These are phyloP conservation scores for Hexamita inflata DNA, from an alignment of 208 protist species.

Conservation along the genomic window DNA sequence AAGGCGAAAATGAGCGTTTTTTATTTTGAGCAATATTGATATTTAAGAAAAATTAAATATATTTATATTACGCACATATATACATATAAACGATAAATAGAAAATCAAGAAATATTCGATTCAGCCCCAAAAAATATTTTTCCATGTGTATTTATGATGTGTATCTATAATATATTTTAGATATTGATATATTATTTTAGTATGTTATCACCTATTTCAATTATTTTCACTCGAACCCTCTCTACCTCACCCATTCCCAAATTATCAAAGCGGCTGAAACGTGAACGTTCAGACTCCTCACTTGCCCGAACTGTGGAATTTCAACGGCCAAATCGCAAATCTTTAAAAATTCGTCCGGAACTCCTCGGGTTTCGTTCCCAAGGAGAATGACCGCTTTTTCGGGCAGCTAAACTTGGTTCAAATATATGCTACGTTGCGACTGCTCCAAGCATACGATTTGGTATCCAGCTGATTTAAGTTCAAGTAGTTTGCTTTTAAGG, in stretches of 20 bases:
- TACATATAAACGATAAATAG: no score
- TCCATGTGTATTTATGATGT: no score
- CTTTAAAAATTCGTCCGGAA: conserved; percentile 4
- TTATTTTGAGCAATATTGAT: no score
- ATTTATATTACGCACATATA: no score
- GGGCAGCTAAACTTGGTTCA: not conserved
- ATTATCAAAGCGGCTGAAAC: not conserved
- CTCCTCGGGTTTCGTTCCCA: conserved; percentile 15
- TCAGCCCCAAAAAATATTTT: no score
- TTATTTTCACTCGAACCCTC: no score
- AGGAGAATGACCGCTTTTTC: not conserved
- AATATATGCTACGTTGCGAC: not conserved
- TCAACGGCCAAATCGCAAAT: not conserved
- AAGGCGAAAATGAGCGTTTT: no score
- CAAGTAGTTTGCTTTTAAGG: not conserved
- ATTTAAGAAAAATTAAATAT: no score
- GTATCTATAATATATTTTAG: no score
- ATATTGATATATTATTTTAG: no score
- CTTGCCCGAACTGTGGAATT: conserved; percentile 10
- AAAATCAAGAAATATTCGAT: no score
- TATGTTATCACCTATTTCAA: no score
- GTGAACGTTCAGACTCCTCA: conserved; percentile 6
- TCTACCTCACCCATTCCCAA: conserved; percentile 15
- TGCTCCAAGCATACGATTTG: not conserved
- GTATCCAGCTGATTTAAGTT: not conserved